These are phyloP conservation scores for Coemansia sp. DNA, from an alignment of 192 early-diverging fungal species.

Conservation along the genomic window DNA sequence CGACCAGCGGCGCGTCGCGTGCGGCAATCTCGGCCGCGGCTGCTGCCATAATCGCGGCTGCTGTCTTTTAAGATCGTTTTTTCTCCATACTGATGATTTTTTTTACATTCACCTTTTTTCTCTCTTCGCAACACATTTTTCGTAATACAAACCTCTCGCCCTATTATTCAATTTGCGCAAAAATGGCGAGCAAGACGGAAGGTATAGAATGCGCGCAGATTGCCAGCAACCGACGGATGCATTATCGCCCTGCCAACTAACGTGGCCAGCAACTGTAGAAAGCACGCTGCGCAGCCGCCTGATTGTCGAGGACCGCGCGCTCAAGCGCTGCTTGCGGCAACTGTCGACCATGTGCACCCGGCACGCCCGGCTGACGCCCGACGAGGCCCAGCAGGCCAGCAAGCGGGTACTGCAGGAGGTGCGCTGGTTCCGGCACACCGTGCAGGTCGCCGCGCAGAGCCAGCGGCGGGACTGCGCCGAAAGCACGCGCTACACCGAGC, in stretches of 20 bases:
- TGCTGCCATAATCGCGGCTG: not conserved
- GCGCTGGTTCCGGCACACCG: constrained; percentile 41
- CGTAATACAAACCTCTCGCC: too few relatives aligned
- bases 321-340: constrained; percentile 42
- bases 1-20: not conserved
- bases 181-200: constrained; percentile 8
- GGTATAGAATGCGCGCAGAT: constrained; percentile 7
- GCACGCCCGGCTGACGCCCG: constrained; percentile 11
- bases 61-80: not conserved
- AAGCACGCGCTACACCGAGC: constrained; percentile 8
- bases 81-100: not conserved
- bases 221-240: too few relatives aligned
- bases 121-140: too few relatives aligned
- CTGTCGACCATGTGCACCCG: constrained; percentile 32
- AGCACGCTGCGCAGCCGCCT: constrained; percentile 33
- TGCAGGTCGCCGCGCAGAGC: constrained; percentile 32
- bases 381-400: constrained; percentile 18
- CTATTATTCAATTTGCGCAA: too few relatives aligned
- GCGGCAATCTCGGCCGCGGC: not conserved
- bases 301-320: constrained; percentile 32
- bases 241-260: not conserved
- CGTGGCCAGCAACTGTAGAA: constrained; percentile 9
- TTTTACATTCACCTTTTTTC: not conserved
- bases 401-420: constrained; percentile 34
- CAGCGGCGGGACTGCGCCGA: constrained; percentile 33